Evolutionary conservation across 345 rosid genomes (phyloP).

Genomic region (Psidium friedrichsthalianum): DNA sequence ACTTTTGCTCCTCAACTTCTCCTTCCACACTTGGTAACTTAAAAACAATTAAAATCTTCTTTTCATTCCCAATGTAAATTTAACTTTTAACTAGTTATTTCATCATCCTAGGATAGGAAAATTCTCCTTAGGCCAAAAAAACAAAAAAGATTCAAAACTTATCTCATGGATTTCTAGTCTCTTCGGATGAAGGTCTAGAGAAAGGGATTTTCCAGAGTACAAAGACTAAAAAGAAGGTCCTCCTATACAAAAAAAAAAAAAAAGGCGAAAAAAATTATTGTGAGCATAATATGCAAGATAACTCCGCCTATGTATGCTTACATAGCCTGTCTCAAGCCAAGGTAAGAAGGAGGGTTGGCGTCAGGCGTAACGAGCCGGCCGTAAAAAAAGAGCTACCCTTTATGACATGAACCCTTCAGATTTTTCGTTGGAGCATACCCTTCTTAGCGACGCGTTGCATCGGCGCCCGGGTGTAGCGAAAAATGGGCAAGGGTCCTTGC

Average conservation of each 20-base stretch:
- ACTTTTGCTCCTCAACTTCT: neutral
- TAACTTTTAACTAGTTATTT: neutral
- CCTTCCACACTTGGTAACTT: neutral
- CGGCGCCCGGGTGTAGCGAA: too few species aligned
- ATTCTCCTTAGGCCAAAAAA: neutral
- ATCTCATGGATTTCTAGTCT: neutral
- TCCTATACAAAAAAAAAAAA: neutral
- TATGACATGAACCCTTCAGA: too few species aligned
- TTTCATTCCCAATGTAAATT: neutral
- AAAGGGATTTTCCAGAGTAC: neutral
- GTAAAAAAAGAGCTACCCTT: too few species aligned
- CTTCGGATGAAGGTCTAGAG: neutral
- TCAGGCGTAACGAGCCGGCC: too few species aligned
- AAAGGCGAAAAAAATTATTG: neutral
- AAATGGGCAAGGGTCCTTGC: too few species aligned
- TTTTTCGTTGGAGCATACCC: too few species aligned
- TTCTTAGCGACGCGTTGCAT: too few species aligned
- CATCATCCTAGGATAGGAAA: neutral
- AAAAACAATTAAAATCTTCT: neutral
- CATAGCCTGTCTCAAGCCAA: too few species aligned
- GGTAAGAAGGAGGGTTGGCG: too few species aligned
- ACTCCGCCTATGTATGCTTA: too few species aligned
- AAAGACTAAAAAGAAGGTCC: neutral
- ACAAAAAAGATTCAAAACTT: neutral
- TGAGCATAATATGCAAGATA: neutral